phyloP scores from a whole-genome alignment of 1,284 basidiomycete species.

The Ceratobasidium sp. region DNA sequence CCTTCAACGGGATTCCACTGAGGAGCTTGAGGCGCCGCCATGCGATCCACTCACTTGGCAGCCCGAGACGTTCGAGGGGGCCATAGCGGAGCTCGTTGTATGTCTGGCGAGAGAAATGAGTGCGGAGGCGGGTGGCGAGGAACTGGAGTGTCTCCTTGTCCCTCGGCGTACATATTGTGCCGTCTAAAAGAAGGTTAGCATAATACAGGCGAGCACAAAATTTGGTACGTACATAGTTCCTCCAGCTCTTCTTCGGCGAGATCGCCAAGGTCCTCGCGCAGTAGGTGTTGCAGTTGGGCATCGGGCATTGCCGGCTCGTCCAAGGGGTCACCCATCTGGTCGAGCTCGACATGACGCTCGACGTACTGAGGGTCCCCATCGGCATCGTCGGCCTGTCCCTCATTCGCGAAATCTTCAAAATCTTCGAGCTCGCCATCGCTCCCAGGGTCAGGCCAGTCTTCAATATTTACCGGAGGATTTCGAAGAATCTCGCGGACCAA shows the following conservation, averaged over 20 bases:
- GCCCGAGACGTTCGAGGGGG: not conserved
- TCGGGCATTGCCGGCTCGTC: not conserved
- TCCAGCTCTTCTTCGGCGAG: constrained; percentile 6
- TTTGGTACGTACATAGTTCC: constrained; percentile 4
- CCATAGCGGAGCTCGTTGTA: constrained; percentile 9
- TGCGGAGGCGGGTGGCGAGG: constrained; percentile 11
- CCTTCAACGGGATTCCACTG: constrained; percentile 59
- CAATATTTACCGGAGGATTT: constrained; percentile 11
- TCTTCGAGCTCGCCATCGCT: not conserved
- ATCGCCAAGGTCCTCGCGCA: not conserved
- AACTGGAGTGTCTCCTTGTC: not conserved
- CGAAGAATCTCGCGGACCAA: not conserved
- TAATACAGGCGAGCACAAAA: not conserved
- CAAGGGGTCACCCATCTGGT: not conserved
- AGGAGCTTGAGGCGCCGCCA: constrained; percentile 21
- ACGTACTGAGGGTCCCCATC: too few species aligned
- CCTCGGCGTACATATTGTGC: constrained; percentile 3
- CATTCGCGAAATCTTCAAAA: too few species aligned
- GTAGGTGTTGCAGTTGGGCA: not conserved
- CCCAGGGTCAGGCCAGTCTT: constrained; percentile 12
- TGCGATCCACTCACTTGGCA: constrained; percentile 25
- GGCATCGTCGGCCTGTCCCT: too few species aligned
- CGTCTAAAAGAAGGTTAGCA: constrained; percentile 1
- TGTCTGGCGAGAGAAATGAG: not conserved
- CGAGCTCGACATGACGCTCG: too few species aligned